Evolutionary conservation across 2,329 filamentous ascomycete genomes (phyloP), one percentile per base, ranked within the genome.

Genomic region (Neofusicoccum sp.): DNA sequence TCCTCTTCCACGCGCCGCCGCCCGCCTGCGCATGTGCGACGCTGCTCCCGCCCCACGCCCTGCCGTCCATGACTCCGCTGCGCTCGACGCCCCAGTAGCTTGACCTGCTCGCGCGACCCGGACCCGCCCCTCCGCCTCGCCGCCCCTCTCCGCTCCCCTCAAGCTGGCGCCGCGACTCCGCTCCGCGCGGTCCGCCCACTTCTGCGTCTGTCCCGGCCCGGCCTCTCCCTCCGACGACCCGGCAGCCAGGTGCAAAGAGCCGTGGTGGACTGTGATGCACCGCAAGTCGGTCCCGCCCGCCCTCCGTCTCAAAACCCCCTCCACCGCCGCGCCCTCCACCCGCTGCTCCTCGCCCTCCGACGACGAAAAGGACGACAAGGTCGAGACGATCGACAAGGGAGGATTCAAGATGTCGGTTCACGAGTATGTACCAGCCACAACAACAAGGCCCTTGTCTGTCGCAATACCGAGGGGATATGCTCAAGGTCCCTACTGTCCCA

Each of bases 401-500:
- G 70, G 72, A 74, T 56, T 56, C 73, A 78, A 72, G 40, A 73
- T 73, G 72, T 75, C 76, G 70, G 80, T 82, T 79, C 77, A 77
- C 62, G 79, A 82, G 58, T 73, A 72, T 65, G 62, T 73, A 48
- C 70, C 76, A 8, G 72, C 76, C 60, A 56, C 51, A 56, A 56
- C 51, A 56, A 56, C 51, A 30, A 31, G 75, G 67, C 80, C 82
- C 33, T 71, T 82, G 65, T 83, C 78, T 65, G 79, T 84, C 56
- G 74, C 78, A 26, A 80, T 80, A 71, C 79, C 79, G 43, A 71
- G 68, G 63, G 73, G 66, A 65, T 61, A 48, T 57, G 69, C 72
- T 58, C 73, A 73, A 62, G 79, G 78, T 12, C 80, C 82, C 16
- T 84, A 84, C 68, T 83, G 79, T 75, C 73, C 84, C 71, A 77